Base-by-base conservation (phyloP, 306 rosid species). In the Vigna nakashimae region DNA sequence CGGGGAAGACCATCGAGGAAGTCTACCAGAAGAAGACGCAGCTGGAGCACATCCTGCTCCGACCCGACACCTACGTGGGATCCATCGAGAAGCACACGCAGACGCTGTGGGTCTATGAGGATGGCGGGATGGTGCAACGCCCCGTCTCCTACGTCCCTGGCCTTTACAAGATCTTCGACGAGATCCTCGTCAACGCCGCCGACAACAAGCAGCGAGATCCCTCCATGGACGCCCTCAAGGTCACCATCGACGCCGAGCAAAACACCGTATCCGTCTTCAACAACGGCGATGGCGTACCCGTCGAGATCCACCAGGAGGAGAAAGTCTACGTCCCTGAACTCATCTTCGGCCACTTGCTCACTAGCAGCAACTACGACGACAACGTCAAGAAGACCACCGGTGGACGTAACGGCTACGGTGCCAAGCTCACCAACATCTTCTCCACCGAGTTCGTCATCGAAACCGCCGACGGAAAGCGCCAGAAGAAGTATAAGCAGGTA, bases 141-240 rank as follows among this genome's bases (percentile, higher is more conserved):
- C 18, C 89, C 2, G 77, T 95, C 11, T 22, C 89, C 70, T 95
- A 90, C 74, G 98, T 95, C 36, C 98, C 98, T 0, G 98, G 98
- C 1, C 93, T 95, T 0, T 92, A 92, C 90, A 95, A 95, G 82
- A 95, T 95, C 87, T 95, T 95, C 62, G 98, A 92, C 15, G 98
- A 95, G 87, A 95, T 95, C 16, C 87, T 95, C 22, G 98, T 95
- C 57, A 95, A 92, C 18, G 98, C 98, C 0, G 98, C 98, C 0
- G 98, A 95, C 42, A 95, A 95, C 81, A 95, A 95, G 79, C 98
- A 95, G 88, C 80, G 98, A 3, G 98, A 95, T 36, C 91, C 90
- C 3, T 75, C 85, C 1, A 95, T 92, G 98, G 87, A 92, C 17
- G 57, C 96, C 0, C 16, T 95, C 9, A 90, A 88, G 76, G 98